phyloP scores from a whole-genome alignment of 345 rosid genomes.

The Salix caprea region DNA sequence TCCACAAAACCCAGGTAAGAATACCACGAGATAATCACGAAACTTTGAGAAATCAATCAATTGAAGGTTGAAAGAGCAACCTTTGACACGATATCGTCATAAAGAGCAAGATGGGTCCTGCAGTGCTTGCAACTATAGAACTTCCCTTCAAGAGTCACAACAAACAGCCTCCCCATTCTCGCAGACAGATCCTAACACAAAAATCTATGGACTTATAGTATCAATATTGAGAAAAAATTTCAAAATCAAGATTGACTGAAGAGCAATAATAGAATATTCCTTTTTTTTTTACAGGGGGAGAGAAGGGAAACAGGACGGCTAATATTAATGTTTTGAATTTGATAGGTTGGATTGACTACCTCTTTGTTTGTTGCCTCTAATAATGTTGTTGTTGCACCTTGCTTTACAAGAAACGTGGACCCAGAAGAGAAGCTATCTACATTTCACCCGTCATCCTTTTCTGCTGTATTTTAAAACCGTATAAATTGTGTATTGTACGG shows the following conservation, averaged over 20 bases:
- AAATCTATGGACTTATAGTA: background rate
- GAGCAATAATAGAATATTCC: background rate
- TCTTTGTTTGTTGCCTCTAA: background rate
- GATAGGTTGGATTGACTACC: background rate
- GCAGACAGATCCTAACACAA: background rate
- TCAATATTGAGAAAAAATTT: background rate
- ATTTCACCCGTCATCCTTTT: slow-evolving; percentile 17
- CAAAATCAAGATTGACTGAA: background rate
- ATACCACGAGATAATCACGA: slow-evolving; percentile 10
- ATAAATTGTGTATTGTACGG: slow-evolving; percentile 29
- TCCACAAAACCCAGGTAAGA: slow-evolving; percentile 25
- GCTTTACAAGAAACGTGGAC: slow-evolving; percentile 20
- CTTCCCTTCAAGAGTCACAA: slow-evolving; percentile 84
- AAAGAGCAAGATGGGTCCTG: slow-evolving; percentile 78
- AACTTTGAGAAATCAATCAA: slow-evolving; percentile 3
- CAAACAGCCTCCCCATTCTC: slow-evolving; percentile 87
- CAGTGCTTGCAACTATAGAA: slow-evolving; percentile 94
- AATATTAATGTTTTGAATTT: background rate
- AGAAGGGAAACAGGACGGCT: background rate
- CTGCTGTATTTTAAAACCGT: slow-evolving; percentile 6
- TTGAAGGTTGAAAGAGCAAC: slow-evolving; percentile 26
- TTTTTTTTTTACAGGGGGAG: background rate
- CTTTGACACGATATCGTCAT: slow-evolving; percentile 76
- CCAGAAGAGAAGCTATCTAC: slow-evolving; percentile 6
- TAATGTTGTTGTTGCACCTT: background rate